phyloP scores from a whole-genome alignment of 495 filamentous ascomycete genomes.

The Physcia stellaris region DNA sequence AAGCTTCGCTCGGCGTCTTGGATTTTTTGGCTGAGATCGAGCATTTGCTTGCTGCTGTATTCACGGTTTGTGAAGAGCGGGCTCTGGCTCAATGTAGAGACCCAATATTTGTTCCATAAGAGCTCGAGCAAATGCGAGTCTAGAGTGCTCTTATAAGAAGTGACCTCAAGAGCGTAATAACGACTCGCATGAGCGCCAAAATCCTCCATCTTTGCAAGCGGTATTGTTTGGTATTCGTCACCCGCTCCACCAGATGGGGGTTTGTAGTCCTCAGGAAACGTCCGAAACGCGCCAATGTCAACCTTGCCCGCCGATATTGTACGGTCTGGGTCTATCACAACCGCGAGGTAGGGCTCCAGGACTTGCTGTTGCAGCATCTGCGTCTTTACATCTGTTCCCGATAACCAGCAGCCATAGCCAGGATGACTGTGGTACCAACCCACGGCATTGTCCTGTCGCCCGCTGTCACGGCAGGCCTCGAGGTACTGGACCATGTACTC shows the following conservation, averaged over 20 bases:
- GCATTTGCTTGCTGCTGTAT: slow-evolving; percentile 83
- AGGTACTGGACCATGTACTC: slow-evolving; percentile 92
- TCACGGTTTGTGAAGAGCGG: slow-evolving; percentile 89
- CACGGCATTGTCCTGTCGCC: slow-evolving; percentile 78
- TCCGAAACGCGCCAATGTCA: slow-evolving; percentile 94
- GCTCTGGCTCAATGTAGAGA: slow-evolving; percentile 89
- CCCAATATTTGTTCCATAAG: slow-evolving; percentile 99
- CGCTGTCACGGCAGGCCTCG: slow-evolving; percentile 54
- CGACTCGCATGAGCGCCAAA: slow-evolving; percentile 83
- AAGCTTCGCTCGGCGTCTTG: slow-evolving; percentile 39
- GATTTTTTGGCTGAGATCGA: slow-evolving; percentile 73
- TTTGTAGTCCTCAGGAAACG: slow-evolving; percentile 68
- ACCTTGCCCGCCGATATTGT: slow-evolving; percentile 92
- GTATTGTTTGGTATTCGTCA: slow-evolving; percentile 58
- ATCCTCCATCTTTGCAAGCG: slow-evolving; percentile 82
- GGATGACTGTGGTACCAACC: slow-evolving; percentile 99
- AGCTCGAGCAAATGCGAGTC: slow-evolving; percentile 74
- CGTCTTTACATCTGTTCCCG: slow-evolving; percentile 87
- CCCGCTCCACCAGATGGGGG: slow-evolving; percentile 33
- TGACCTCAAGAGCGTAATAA: slow-evolving; percentile 85
- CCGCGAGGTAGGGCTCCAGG: slow-evolving; percentile 82
- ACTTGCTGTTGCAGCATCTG: slow-evolving; percentile 70
- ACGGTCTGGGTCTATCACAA: slow-evolving; percentile 94
- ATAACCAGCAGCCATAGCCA: slow-evolving; percentile 97
- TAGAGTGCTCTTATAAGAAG: slow-evolving; percentile 84